phyloP scores from a whole-genome alignment of 306 rosid genomes.

The Rosa lucieae region DNA sequence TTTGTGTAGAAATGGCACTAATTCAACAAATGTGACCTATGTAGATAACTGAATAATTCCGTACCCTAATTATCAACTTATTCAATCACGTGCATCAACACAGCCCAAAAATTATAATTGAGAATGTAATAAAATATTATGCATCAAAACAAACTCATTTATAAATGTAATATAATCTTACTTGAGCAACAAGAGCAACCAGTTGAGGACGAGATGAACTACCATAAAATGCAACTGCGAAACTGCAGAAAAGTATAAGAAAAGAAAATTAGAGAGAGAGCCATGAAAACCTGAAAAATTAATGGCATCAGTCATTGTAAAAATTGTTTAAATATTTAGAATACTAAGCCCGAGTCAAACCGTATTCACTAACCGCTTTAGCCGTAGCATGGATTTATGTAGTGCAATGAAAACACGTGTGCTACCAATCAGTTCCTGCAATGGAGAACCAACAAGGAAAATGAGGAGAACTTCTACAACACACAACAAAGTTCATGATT shows the following conservation, averaged over 20 bases:
- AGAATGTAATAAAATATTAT: neutral
- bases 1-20: neutral
- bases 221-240: conserved; percentile 84
- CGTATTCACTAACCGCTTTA: conserved; percentile 62
- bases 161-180: conserved; percentile 36
- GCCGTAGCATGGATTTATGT: conserved; percentile 80
- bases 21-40: neutral
- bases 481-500: neutral
- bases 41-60: neutral
- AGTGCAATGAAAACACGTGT: conserved; percentile 71
- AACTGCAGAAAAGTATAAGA: conserved; percentile 40
- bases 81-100: neutral
- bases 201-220: conserved; percentile 79
- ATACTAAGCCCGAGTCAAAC: neutral
- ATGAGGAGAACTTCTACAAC: neutral
- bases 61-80: neutral
- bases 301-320: conserved; percentile 12
- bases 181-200: conserved; percentile 97
- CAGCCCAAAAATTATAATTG: neutral
- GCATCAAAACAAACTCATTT: conserved; percentile 19
- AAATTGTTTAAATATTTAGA: neutral
- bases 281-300: conserved; percentile 16
- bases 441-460: conserved; percentile 8
- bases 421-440: conserved; percentile 79
- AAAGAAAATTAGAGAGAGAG: neutral